These are phyloP conservation scores for Aspergillus avenaceus DNA, from an alignment of 495 filamentous ascomycete genomes.

Conservation along the genomic window DNA sequence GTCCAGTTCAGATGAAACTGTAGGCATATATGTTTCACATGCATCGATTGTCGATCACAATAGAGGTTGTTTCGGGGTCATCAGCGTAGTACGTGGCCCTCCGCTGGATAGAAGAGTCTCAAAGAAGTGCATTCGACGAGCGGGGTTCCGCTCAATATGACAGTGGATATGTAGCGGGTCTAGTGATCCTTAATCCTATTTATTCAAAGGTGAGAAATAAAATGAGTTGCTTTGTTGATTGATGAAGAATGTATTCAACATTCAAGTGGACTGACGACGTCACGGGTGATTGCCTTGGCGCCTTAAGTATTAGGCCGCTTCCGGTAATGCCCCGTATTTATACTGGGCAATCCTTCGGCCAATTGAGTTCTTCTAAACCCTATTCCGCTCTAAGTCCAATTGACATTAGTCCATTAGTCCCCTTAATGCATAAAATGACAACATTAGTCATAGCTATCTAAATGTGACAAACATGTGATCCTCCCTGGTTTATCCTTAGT, in stretches of 20 bases:
- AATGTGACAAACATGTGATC: no score
- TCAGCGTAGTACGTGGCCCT: neutral
- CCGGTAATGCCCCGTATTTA: neutral
- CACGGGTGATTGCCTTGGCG: constrained; percentile 13
- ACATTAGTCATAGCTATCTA: no score
- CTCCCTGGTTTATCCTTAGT: no score
- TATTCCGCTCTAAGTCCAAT: no score
- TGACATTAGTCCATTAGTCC: no score
- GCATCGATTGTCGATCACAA: neutral
- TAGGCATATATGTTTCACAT: neutral
- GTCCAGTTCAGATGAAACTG: neutral
- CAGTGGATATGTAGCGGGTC: neutral
- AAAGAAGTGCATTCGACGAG: neutral
- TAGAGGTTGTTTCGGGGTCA: neutral
- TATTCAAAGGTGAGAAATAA: neutral
- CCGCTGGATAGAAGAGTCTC: neutral
- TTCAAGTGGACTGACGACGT: constrained; percentile 7
- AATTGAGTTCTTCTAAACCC: no score
- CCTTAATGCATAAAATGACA: no score
- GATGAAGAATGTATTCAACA: neutral
- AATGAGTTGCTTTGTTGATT: constrained; percentile 5
- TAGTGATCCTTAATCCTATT: neutral
- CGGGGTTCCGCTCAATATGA: neutral
- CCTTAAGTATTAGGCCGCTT: constrained; percentile 12
- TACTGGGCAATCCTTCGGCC: neutral